Evolutionary conservation across 768 basidiomycete genomes (phyloP), one percentile per base, ranked within the genome.

Genomic region (Russula foetens): DNA sequence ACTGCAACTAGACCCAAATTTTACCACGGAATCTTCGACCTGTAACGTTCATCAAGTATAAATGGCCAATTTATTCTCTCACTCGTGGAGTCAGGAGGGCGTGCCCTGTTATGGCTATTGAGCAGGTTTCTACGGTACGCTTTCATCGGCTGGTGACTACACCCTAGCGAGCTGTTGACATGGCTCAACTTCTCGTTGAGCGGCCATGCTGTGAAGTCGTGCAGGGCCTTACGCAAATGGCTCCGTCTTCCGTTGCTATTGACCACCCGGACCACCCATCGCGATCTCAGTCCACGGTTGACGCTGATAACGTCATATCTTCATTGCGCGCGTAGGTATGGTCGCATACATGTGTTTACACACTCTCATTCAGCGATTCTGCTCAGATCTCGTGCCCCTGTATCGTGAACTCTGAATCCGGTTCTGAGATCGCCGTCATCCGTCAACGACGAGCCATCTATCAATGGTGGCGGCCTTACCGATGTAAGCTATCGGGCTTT

Each of bases 401-500:
- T n/a, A 68, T 78, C 35, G 73, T 76, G 24, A 80, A 77, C 43
- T 67, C 53, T 41, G 70, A 58, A 68, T 81, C 79, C 21, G 72
- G 75, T 67, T 81, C 80, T 81, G 50, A 31, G 51, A 53, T 7
- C 19, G 24, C 43, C 61, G 53, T 24, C 1, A 29, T 44, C 17
- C 19, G 29, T 46, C 21, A 63, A 19, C 23, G 43, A 41, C 24
- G 19, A 19, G 24, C 26, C 24, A 39, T 48, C 28, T 8, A 8
- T 15, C 21, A 19, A 23, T 26, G 67, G 29, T 11, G 7, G 35
- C 26, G 9, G 7, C 6, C 75, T 11, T 46, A 81, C 81, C 81
- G 60, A 81, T 79, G 69, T 77, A 81, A 58, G 75, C 73, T 60
- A 81, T 76, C 54, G 71, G 52, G 51, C 68, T 72, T 29, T 63